Percentiles rank a stretch among this genome's conserved stretches.
phyloP scores from a whole-genome alignment of 305 asterid genomes.

The Withania somnifera region DNA sequence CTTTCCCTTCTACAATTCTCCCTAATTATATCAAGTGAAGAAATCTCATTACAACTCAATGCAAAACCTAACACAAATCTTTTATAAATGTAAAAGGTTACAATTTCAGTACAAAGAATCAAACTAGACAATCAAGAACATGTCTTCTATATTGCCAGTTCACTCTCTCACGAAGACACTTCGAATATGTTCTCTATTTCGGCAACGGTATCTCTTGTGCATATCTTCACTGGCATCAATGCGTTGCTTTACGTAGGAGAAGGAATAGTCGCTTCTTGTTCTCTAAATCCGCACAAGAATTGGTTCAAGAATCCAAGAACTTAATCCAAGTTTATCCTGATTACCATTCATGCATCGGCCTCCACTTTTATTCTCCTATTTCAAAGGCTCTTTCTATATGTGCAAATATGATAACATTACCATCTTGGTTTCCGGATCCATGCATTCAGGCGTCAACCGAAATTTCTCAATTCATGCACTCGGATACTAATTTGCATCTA shows the following conservation, averaged over 20 bases:
- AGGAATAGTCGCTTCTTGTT: too few relatives aligned
- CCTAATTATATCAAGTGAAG: neutral
- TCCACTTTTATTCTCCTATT: neutral
- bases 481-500: neutral
- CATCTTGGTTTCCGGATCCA: neutral
- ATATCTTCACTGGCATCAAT: neutral
- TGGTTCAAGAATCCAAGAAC: too few relatives aligned
- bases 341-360: neutral
- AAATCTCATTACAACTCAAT: neutral
- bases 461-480: neutral
- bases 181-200: neutral
- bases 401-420: neutral
- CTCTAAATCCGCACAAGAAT: too few relatives aligned
- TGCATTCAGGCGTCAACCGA: neutral
- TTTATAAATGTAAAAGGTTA: neutral
- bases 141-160: neutral
- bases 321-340: too few relatives aligned
- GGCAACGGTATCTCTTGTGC: neutral
- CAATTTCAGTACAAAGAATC: neutral
- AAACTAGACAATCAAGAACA: neutral
- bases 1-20: neutral
- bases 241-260: too few relatives aligned
- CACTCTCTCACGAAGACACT: neutral
- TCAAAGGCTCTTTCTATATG: neutral
- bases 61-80: neutral